A percentile compares a stretch with the other conserved stretches of the same genome.
These are phyloP conservation scores for Sanghuangporus weigelae DNA, from an alignment of 1,284 basidiomycete species.

Conservation along the genomic window DNA sequence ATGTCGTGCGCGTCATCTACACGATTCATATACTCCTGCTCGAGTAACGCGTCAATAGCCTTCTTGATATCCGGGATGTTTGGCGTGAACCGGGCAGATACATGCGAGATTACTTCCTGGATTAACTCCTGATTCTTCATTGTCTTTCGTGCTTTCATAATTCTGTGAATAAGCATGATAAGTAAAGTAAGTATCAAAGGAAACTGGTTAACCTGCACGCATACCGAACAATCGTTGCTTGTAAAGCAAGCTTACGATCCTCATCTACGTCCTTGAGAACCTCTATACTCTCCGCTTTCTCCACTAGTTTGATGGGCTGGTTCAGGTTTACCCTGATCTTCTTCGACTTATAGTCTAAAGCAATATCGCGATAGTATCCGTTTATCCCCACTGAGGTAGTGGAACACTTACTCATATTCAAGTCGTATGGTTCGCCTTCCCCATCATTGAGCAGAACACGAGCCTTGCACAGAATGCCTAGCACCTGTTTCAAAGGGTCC, in stretches of 20 bases:
- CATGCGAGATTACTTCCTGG: slow-evolving; percentile 90
- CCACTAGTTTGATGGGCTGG: slow-evolving; percentile 90
- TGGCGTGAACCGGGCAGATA: slow-evolving; percentile 84
- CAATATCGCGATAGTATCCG: slow-evolving; percentile 1
- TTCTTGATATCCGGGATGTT: slow-evolving; percentile 92
- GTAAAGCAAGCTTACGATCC: slow-evolving; percentile 95
- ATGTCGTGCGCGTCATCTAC: slow-evolving; percentile 78
- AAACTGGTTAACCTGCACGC: slow-evolving; percentile 23
- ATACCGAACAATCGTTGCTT: slow-evolving; percentile 94
- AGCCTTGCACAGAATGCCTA: slow-evolving; percentile 82
- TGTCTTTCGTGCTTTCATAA: slow-evolving; percentile 98
- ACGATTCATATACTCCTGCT: slow-evolving; percentile 97
- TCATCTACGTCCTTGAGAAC: slow-evolving; percentile 96
- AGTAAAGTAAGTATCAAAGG: neutral
- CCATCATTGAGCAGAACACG: slow-evolving; percentile 81
- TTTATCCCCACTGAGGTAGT: neutral
- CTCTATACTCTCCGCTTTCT: slow-evolving; percentile 87
- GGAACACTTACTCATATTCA: slow-evolving; percentile 77
- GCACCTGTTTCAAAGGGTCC: slow-evolving; percentile 79
- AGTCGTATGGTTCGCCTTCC: slow-evolving; percentile 83
- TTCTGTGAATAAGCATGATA: slow-evolving; percentile 39
- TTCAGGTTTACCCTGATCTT: slow-evolving; percentile 96
- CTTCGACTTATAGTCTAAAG: slow-evolving; percentile 95
- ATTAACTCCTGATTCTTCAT: slow-evolving; percentile 96
- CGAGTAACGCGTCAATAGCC: slow-evolving; percentile 92